phyloP scores from a whole-genome alignment of 1,284 basidiomycete genomes.

The Phlebopus sp. region DNA sequence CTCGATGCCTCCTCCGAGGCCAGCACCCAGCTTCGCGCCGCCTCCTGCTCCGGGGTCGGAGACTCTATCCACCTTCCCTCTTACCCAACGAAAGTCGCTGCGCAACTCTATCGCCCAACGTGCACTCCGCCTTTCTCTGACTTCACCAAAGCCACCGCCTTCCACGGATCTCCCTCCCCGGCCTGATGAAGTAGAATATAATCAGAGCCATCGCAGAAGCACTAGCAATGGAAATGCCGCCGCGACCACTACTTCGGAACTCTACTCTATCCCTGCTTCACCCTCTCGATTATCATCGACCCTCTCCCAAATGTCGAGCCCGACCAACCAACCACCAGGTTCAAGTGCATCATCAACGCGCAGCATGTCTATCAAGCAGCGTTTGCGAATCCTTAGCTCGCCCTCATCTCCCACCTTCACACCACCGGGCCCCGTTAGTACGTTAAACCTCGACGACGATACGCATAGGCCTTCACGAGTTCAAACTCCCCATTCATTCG shows the following conservation, averaged over 20 bases:
- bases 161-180: constrained; percentile 53
- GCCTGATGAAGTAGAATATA: constrained; percentile 47
- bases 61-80: constrained; percentile 40
- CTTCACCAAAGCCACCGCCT: constrained; percentile 62
- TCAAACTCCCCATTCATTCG: constrained; percentile 40
- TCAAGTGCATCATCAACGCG: constrained; percentile 29
- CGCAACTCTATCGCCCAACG: constrained; percentile 53
- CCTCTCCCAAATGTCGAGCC: constrained; percentile 8
- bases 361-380: constrained; percentile 50
- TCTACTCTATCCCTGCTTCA: constrained; percentile 40
- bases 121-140: constrained; percentile 55
- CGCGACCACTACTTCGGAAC: constrained; percentile 13
- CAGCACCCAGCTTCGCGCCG: constrained; percentile 63
- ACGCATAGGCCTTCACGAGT: constrained; percentile 18
- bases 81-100: constrained; percentile 42
- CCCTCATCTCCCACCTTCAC: constrained; percentile 13
- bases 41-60: constrained; percentile 53
- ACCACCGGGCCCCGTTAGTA: constrained; percentile 22
- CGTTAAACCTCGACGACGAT: constrained; percentile 27
- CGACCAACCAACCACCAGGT: constrained; percentile 16
- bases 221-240: constrained; percentile 36
- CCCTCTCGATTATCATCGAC: constrained; percentile 36
- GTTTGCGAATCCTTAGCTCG: constrained; percentile 58
- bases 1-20: constrained; percentile 67
- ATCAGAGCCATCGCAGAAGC: constrained; percentile 37